Evolutionary conservation across 2,329 filamentous ascomycete species (phyloP), one percentile per base, ranked within the genome.

Genomic region (Neocatenulostroma microsporum): DNA sequence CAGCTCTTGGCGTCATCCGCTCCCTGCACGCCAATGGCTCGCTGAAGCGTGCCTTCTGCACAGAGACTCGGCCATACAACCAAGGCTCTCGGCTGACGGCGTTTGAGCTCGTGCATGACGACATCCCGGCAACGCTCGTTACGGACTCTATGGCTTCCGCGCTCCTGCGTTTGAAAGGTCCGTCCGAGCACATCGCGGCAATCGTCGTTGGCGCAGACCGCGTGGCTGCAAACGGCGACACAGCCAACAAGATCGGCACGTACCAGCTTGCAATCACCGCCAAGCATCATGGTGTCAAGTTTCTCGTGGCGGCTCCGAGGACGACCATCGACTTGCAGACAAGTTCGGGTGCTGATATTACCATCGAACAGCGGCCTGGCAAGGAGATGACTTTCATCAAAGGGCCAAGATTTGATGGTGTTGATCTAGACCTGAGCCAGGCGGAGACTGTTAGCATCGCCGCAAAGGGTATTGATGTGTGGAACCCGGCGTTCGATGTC

Each of bases 181-280:
- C 62, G 40, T 54, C 71, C 24, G 72, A 78, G 55, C 78, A 80
- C 53, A 84, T 98, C 41, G 74, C 78, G 5, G 89, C 87, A 5
- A 84, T 98, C 34, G 81, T 98, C 20, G 91, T 98, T 0, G 91
- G 91, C 19, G 91, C 91, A 3, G 91, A 98, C 60, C 78, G 91
- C 39, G 91, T 98, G 11, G 91, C 89, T 21, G 84, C 87, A 34
- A 98, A 98, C 54, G 91, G 91, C 20, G 91, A 98, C 64, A 96
- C 91, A 0, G 91, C 91, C 38, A 98, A 98, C 68, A 98, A 98
- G 69, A 93, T 98, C 44, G 91, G 91, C 34, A 98, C 91, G 1
- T 96, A 98, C 60, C 75, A 81, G 37, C 73, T 98, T 3, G 87
- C 91, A 3, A 87, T 96, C n/a, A 72, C 94, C 20, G 91, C 91